Evolutionary conservation across 805 yeast genomes (phyloP).

Genomic region (Metschnikowia peoriensis): DNA sequence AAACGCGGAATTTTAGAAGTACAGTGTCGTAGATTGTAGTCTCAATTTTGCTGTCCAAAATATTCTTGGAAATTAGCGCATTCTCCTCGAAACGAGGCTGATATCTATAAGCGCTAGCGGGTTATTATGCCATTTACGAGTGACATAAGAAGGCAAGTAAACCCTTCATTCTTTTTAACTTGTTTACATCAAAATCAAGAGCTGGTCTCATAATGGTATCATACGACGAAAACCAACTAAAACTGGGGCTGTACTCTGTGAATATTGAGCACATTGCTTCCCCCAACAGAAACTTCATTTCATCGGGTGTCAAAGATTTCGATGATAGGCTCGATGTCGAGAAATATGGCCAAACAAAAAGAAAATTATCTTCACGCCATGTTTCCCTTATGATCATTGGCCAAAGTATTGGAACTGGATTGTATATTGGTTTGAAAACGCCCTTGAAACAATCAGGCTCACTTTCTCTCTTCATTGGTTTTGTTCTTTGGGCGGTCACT

Average conservation of each 20-base stretch:
- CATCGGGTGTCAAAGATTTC: constrained; percentile 22
- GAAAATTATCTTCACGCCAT: constrained; percentile 31
- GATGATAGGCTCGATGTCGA: constrained; percentile 26
- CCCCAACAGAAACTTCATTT: constrained; percentile 8
- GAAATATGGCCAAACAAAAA: constrained; percentile 30
- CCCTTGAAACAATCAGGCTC: constrained; percentile 35
- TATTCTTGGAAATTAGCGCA: not conserved
- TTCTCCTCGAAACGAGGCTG: not conserved
- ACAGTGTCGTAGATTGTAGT: too few relatives aligned
- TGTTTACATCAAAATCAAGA: not conserved
- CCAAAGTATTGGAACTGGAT: constrained; percentile 35
- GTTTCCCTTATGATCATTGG: constrained; percentile 37
- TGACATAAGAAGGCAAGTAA: too few relatives aligned
- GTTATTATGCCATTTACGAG: not conserved
- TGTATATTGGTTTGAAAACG: constrained; percentile 31
- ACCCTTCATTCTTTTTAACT: too few relatives aligned
- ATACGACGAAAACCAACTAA: constrained; percentile 1
- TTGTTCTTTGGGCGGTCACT: constrained; percentile 28
- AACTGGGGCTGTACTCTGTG: constrained; percentile 9
- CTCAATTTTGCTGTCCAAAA: too few relatives aligned
- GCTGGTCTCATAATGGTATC: constrained; percentile 6
- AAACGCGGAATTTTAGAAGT: too few relatives aligned
- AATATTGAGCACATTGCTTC: constrained; percentile 15
- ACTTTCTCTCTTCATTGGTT: constrained; percentile 33
- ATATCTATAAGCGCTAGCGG: not conserved